Evolutionary conservation across 495 filamentous ascomycete genomes (phyloP), one percentile per base, ranked within the genome.

Genomic region (Aspergillus biplanus): DNA sequence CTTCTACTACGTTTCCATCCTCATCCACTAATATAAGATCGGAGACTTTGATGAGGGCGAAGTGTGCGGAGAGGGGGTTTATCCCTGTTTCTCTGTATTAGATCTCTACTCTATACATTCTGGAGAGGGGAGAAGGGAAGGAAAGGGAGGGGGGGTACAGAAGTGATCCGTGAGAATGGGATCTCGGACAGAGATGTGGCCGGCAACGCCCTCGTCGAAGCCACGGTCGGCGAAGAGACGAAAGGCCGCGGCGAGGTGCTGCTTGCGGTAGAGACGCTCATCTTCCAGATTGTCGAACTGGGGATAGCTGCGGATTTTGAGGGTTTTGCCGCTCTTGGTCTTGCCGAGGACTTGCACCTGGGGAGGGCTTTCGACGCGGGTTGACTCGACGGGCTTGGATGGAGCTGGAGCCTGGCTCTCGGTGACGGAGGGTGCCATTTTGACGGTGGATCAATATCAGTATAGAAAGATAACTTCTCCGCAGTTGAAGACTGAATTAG

Each of bases 111-210:
- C 37, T 39, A 39, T 39, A 7, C 13, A 1, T 4, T 39, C 37
- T 39, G 27, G 0, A 34, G 27, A 11, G 47, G 47, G 15, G 12
- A 44, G 21, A 27, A 27, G 21, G 21, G 2, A 27, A 2, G 21
- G 21, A 27, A 32, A 33, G 9, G 7, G 27, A 11, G 47, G 47
- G 15, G 15, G 27, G 56, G 21, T 50, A 65, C 62, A 65, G 15
- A 65, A 59, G 56, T 82, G 74, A 15, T 73, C 73, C 46, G 70
- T 65, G 18, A 65, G n/a, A 78, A 84, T 82, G 82, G 86, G 85
- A 70, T 88, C 86, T 9, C 86, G 79, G 13, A 90, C 84, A 5
- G 80, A 84, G 65, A 91, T 89, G 70, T 90, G 87, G 0, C 87
- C 87, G 4, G 80, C 78, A 67, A 87, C 83, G 33, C 88, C 87